These are phyloP conservation scores for Catenaria anguillulae DNA, from an alignment of 371 early-diverging fungal genomes.

Conservation along the genomic window DNA sequence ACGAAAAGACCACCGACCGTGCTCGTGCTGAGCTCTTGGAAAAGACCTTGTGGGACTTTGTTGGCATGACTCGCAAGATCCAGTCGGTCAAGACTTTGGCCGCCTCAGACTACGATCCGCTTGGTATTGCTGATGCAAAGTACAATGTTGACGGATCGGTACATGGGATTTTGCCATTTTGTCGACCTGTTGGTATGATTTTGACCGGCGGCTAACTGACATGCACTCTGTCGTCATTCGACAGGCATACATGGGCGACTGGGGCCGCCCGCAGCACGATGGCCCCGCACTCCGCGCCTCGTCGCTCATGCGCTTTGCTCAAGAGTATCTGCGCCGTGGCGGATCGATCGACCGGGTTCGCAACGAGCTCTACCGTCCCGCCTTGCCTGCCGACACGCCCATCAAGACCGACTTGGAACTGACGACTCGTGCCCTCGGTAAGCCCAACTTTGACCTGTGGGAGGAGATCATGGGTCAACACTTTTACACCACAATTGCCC, in stretches of 20 bases:
- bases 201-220: constrained; percentile 20
- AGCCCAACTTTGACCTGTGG: constrained; percentile 43
- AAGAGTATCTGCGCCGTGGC: constrained; percentile 13
- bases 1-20: not conserved
- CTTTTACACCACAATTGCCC: constrained; percentile 52
- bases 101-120: not conserved
- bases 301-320: constrained; percentile 30
- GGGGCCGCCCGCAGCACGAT: constrained; percentile 71
- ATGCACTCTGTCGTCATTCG: no score
- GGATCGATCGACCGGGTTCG: not conserved
- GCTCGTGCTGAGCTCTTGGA: not conserved
- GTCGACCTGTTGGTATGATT: no score
- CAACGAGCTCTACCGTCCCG: constrained; percentile 16
- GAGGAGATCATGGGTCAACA: constrained; percentile 48
- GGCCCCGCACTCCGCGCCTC: constrained; percentile 60
- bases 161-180: no score
- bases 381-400: constrained; percentile 15
- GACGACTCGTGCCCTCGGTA: constrained; percentile 24
- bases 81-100: constrained; percentile 11
- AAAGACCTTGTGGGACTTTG: constrained; percentile 19
- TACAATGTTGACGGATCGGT: constrained; percentile 45
- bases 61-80: constrained; percentile 15
- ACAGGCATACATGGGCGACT: constrained; percentile 13
- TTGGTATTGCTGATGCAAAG: constrained; percentile 60
- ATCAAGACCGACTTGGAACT: constrained; percentile 38